Evolutionary conservation across 2,329 filamentous ascomycete genomes (phyloP).

Genomic region (Sclerotinia borealis): DNA sequence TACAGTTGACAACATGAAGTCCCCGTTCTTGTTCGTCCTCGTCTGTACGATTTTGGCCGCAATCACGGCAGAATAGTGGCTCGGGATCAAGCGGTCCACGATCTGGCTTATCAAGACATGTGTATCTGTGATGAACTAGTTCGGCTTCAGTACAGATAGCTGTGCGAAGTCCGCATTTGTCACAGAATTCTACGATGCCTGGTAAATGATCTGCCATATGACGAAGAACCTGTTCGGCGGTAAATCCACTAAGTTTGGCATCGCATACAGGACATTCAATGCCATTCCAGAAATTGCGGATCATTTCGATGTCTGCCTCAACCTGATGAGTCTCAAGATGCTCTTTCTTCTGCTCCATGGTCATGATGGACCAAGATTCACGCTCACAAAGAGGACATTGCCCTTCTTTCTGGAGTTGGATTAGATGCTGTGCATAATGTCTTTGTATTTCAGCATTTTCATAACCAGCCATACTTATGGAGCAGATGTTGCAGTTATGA

Average conservation of each 20-base stretch:
- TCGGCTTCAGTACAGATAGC: conserved; percentile 6
- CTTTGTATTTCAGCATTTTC: conserved; percentile 15
- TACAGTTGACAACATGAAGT: not conserved
- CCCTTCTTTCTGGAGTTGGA: conserved; percentile 19
- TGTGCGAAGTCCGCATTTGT: conserved; percentile 20
- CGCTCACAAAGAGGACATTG: conserved; percentile 26
- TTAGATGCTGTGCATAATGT: conserved; percentile 20
- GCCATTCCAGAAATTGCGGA: conserved; percentile 19
- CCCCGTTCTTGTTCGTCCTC: not conserved
- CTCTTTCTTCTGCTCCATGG: conserved; percentile 18
- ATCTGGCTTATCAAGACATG: conserved; percentile 8
- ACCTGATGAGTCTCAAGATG: conserved; percentile 21
- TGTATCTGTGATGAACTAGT: conserved; percentile 13
- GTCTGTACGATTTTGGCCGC: conserved; percentile 13
- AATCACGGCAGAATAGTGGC: conserved; percentile 14
- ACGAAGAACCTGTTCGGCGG: conserved; percentile 15
- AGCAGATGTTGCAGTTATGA: conserved; percentile 22
- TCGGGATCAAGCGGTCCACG: not conserved
- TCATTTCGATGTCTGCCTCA: conserved; percentile 2
- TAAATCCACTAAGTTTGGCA: conserved; percentile 14
- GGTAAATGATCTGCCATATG: conserved; percentile 25
- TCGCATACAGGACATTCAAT: conserved; percentile 26
- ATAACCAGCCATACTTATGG: conserved; percentile 14
- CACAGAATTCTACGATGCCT: conserved; percentile 23
- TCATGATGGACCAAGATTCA: conserved; percentile 21